Percentiles rank a stretch among this genome's conserved stretches.
These are phyloP conservation scores for Corchorus capsularis DNA, from an alignment of 345 rosid genomes.

Conservation along the genomic window DNA sequence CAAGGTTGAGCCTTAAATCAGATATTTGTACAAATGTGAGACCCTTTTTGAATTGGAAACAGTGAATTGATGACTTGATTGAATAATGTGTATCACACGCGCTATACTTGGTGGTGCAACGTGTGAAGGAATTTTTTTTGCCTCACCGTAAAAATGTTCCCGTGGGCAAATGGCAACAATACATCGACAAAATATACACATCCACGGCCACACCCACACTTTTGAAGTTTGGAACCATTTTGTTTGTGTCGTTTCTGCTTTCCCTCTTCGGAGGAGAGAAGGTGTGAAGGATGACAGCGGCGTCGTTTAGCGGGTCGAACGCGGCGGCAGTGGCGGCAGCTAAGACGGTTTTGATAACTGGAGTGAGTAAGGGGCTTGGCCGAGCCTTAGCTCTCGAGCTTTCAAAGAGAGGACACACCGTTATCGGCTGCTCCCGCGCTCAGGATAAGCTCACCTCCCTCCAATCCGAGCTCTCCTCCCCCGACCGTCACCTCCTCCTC, in stretches of 20 bases:
- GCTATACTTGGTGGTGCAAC: no score
- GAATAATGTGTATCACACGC: no score
- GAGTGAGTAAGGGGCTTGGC: constrained; percentile 89
- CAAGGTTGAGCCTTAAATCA: no score
- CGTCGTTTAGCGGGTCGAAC: constrained; percentile 39
- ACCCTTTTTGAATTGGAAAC: no score
- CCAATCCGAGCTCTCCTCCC: constrained; percentile 54
- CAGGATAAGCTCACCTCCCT: constrained; percentile 74
- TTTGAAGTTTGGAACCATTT: no score
- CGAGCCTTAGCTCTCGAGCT: constrained; percentile 86
- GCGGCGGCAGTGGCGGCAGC: constrained; percentile 33
- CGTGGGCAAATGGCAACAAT: no score
- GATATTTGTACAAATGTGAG: no score
- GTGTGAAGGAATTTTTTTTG: no score
- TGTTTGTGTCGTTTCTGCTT: constrained; percentile 13
- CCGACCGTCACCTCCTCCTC: constrained; percentile 70
- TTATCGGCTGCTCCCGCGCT: constrained; percentile 89
- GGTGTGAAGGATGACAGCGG: constrained; percentile 27
- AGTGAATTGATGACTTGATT: no score
- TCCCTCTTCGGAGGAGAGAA: background rate
- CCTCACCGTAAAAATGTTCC: no score
- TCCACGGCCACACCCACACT: no score
- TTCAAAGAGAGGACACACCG: constrained; percentile 81
- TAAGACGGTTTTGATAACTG: constrained; percentile 70
- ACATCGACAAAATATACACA: no score